These are phyloP conservation scores for Chondrus crispus DNA, from an alignment of 23 red algal species.

Conservation along the genomic window DNA sequence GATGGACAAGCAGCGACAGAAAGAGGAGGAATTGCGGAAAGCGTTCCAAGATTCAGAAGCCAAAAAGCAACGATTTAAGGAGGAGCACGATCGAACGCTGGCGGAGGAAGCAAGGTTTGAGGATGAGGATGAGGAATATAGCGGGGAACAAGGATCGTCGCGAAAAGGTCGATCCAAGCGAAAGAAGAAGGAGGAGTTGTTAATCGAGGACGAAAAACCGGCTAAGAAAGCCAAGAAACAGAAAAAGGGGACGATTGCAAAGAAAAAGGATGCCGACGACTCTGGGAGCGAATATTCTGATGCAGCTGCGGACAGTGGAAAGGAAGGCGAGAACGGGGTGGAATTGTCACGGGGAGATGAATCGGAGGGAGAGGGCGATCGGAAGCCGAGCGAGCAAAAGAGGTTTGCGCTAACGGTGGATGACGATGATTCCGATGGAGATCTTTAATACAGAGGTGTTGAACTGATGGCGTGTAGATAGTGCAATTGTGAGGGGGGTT, in stretches of 20 bases:
- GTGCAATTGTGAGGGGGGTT: neutral
- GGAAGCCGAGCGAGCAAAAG: neutral
- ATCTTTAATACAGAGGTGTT: neutral
- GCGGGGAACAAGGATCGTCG: neutral
- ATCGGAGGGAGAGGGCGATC: neutral
- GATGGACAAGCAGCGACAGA: neutral
- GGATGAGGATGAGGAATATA: slow-evolving; percentile 9
- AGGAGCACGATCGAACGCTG: neutral
- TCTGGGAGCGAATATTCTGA: neutral
- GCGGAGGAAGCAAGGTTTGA: slow-evolving; percentile 37
- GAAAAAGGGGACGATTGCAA: neutral
- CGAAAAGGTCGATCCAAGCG: slow-evolving; percentile 23
- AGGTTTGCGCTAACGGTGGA: neutral
- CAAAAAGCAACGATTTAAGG: slow-evolving; percentile 44
- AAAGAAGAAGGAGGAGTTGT: slow-evolving; percentile 1
- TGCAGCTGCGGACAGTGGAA: neutral
- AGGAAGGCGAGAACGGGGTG: neutral
- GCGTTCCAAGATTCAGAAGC: slow-evolving; percentile 40
- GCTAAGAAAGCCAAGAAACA: slow-evolving; percentile 10
- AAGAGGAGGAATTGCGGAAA: slow-evolving; percentile 37
- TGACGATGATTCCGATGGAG: slow-evolving; percentile 5
- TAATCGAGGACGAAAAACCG: slow-evolving; percentile 24
- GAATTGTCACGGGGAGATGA: neutral
- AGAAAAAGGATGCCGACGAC: neutral
- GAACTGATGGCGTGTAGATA: no score